These are phyloP conservation scores for Hysterium pulicare DNA, from an alignment of 2,329 filamentous ascomycete genomes.

Conservation along the genomic window DNA sequence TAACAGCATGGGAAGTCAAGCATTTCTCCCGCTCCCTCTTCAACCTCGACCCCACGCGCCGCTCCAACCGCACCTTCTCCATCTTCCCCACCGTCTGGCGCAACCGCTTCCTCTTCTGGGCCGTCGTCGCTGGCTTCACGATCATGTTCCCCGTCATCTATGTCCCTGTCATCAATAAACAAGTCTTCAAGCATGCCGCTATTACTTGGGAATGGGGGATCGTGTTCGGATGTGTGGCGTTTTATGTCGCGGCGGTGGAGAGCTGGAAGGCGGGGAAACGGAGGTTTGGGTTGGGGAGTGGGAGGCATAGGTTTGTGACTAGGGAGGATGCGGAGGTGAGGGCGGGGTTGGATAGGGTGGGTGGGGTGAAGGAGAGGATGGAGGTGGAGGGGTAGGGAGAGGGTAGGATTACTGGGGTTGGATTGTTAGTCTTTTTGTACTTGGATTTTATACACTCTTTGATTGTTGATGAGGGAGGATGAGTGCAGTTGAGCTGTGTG, in stretches of 20 bases:
- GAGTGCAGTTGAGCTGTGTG: too few species aligned
- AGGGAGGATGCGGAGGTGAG: conserved; percentile 36
- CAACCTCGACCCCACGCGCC: conserved; percentile 41
- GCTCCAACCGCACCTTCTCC: conserved; percentile 23
- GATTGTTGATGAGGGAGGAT: too few species aligned
- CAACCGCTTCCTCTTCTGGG: conserved; percentile 46
- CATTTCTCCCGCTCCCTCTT: conserved; percentile 44
- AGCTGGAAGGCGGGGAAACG: conserved; percentile 47
- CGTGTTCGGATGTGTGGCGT: conserved; percentile 38
- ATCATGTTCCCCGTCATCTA: conserved; percentile 46
- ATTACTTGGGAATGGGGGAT: conserved; percentile 49
- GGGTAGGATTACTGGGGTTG: too few species aligned
- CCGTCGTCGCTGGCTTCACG: conserved; percentile 39
- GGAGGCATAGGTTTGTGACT: conserved; percentile 26
- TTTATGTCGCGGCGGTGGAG: conserved; percentile 43
- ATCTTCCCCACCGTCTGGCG: conserved; percentile 40
- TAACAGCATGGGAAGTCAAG: conserved; percentile 50
- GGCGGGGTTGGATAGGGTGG: conserved; percentile 16
- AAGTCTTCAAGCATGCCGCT: conserved; percentile 44
- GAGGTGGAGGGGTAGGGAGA: too few species aligned
- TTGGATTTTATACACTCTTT: too few species aligned
- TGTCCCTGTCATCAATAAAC: conserved; percentile 43
- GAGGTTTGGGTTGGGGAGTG: conserved; percentile 31
- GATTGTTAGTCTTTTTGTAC: too few species aligned
- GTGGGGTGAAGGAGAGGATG: too few species aligned